These are phyloP conservation scores for Colletotrichum filicis DNA, from an alignment of 2,329 filamentous ascomycete genomes.

Conservation along the genomic window DNA sequence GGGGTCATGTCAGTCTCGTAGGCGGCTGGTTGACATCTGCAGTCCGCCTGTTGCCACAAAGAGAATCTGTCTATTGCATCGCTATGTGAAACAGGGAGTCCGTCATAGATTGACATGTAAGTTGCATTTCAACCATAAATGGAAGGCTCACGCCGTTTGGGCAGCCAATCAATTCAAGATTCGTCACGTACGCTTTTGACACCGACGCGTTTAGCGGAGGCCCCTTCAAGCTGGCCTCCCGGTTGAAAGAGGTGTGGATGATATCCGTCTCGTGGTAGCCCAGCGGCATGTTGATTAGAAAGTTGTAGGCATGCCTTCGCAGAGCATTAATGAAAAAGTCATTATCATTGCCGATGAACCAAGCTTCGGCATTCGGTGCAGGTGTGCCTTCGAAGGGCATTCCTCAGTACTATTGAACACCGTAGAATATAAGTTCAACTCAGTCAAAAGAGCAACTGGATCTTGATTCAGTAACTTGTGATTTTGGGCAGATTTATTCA, in stretches of 20 bases:
- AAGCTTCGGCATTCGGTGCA: neutral
- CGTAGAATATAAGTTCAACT: conserved; percentile 56
- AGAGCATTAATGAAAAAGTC: neutral
- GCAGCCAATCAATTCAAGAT: conserved; percentile 42
- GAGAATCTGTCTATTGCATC: conserved; percentile 41
- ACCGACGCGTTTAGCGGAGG: conserved; percentile 16
- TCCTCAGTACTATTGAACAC: neutral
- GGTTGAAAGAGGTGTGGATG: neutral
- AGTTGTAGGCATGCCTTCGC: neutral
- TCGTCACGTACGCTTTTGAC: conserved; percentile 45
- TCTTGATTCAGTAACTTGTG: no score
- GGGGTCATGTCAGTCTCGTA: neutral
- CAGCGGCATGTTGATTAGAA: neutral
- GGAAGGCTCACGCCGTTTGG: conserved; percentile 36
- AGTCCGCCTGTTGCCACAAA: conserved; percentile 39
- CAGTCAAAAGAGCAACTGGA: no score
- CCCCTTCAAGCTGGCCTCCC: neutral
- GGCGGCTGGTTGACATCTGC: neutral
- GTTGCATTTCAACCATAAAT: conserved; percentile 16
- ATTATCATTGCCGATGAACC: neutral
- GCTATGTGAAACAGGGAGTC: conserved; percentile 9
- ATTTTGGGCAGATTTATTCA: no score
- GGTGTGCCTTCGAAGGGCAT: conserved; percentile 48
- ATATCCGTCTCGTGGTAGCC: neutral
- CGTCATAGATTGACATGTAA: conserved; percentile 23